Conservation (phyloP, 208 protist genomes). For the Leishmania arabica region DNA sequence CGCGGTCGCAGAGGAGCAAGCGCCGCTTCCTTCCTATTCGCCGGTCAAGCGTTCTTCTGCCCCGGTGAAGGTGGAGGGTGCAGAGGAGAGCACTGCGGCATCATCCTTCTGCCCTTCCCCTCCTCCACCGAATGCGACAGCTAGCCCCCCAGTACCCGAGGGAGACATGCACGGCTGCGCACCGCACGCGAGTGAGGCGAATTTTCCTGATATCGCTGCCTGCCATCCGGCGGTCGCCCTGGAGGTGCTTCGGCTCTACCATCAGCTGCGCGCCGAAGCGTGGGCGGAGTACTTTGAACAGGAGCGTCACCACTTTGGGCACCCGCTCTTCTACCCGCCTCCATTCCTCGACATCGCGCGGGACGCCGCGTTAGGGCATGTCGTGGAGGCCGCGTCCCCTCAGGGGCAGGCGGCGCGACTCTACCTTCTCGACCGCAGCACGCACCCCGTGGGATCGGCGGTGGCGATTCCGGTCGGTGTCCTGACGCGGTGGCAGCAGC, state of each 20-base stretch:
- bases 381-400: constrained; percentile 48
- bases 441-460: constrained; percentile 48
- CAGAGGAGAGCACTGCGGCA: neutral
- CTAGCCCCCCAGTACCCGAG: neutral
- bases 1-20: neutral
- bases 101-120: neutral
- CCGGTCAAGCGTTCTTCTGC: neutral
- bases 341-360: constrained; percentile 30
- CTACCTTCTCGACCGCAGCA: constrained; percentile 43
- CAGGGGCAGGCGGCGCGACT: constrained; percentile 59
- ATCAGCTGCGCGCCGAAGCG: constrained; percentile 60
- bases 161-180: neutral
- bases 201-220: neutral
- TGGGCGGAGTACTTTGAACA: constrained; percentile 69
- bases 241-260: constrained; percentile 31
- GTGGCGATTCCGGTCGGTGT: constrained; percentile 43
- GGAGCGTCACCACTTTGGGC: constrained; percentile 46
- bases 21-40: neutral
- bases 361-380: constrained; percentile 31
- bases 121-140: neutral
- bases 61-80: neutral
- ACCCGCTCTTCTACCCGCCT: constrained; percentile 42
- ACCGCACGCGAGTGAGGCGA: neutral
- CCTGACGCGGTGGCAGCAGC: constrained; percentile 28
- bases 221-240: constrained; percentile 2